These are phyloP conservation scores for Didymellaceae sp. DNA, from an alignment of 2,329 filamentous ascomycete genomes.

Conservation along the genomic window DNA sequence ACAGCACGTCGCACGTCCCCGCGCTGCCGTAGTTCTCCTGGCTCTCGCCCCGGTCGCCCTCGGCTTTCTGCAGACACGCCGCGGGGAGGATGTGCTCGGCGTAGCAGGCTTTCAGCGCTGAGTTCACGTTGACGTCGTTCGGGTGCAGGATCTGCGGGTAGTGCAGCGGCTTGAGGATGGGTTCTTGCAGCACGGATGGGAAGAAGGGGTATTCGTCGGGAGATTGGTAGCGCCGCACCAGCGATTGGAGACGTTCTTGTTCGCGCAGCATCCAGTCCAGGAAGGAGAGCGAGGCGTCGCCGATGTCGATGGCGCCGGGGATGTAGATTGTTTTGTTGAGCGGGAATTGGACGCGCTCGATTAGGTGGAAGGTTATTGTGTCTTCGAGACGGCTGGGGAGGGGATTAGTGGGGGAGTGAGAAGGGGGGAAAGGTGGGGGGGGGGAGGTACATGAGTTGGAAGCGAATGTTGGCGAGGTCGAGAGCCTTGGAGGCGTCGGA, in stretches of 20 bases:
- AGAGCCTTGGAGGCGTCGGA: slow-evolving; percentile 84
- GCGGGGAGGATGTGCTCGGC: slow-evolving; percentile 80
- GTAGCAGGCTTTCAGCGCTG: slow-evolving; percentile 85
- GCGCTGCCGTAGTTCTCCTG: slow-evolving; percentile 96
- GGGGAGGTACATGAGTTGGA: slow-evolving; percentile 79
- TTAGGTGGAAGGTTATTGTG: slow-evolving; percentile 95
- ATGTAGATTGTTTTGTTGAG: slow-evolving; percentile 87
- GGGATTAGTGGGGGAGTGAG: slow-evolving; percentile 24
- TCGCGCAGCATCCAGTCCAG: slow-evolving; percentile 93
- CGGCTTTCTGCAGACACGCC: slow-evolving; percentile 79
- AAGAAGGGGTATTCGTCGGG: slow-evolving; percentile 99
- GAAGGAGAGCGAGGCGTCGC: slow-evolving; percentile 75
- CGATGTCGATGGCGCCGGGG: slow-evolving; percentile 80
- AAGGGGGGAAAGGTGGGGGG: neutral
- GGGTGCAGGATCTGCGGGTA: slow-evolving; percentile 88
- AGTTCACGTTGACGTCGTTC: slow-evolving; percentile 91
- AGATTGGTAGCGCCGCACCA: slow-evolving; percentile 91
- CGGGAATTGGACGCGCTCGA: slow-evolving; percentile 97
- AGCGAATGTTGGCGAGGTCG: slow-evolving; percentile 89
- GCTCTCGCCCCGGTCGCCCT: slow-evolving; percentile 79
- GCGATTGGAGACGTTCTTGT: slow-evolving; percentile 88
- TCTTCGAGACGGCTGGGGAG: slow-evolving; percentile 96
- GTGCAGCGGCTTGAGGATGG: slow-evolving; percentile 84
- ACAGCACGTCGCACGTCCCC: slow-evolving; percentile 88
- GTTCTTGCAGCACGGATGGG: slow-evolving; percentile 75